Evolutionary conservation across 2,329 filamentous ascomycete genomes (phyloP).

Genomic region (Verticillium nonalfalfae): DNA sequence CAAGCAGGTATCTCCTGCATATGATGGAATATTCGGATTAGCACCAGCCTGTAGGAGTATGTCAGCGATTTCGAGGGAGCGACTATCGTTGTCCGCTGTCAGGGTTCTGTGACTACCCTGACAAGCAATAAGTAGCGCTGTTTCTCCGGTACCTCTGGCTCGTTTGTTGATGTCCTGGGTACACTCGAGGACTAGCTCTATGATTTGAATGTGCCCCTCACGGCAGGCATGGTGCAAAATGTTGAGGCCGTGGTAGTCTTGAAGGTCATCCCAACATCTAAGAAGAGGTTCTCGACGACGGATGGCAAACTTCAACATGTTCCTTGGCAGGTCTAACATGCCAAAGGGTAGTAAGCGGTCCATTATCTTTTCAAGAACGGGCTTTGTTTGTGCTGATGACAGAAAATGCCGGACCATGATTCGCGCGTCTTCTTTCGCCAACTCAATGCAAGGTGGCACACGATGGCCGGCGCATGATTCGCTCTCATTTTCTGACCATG

Average conservation of each 20-base stretch:
- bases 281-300: not conserved
- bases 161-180: constrained; percentile 8
- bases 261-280: not conserved
- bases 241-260: not conserved
- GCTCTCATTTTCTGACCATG: not conserved
- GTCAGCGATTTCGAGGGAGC: constrained; percentile 1
- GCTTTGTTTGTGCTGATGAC: not conserved
- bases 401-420: not conserved
- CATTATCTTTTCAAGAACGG: not conserved
- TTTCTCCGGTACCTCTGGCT: constrained; percentile 1
- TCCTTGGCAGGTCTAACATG: not conserved
- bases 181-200: constrained; percentile 9
- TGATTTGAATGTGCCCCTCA: constrained; percentile 7
- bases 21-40: constrained; percentile 6
- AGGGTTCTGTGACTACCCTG: constrained; percentile 1
- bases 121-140: constrained; percentile 7
- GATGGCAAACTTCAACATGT: not conserved
- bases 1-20: constrained; percentile 7
- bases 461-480: not conserved
- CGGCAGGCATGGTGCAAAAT: constrained; percentile 12
- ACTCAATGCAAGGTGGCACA: not conserved
- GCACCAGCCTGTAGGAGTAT: constrained; percentile 11
- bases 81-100: constrained; percentile 1
- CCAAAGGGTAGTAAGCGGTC: not conserved
- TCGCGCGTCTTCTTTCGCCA: not conserved